phyloP scores from a whole-genome alignment of 306 rosid species.

The Canavalia ensiformis region DNA sequence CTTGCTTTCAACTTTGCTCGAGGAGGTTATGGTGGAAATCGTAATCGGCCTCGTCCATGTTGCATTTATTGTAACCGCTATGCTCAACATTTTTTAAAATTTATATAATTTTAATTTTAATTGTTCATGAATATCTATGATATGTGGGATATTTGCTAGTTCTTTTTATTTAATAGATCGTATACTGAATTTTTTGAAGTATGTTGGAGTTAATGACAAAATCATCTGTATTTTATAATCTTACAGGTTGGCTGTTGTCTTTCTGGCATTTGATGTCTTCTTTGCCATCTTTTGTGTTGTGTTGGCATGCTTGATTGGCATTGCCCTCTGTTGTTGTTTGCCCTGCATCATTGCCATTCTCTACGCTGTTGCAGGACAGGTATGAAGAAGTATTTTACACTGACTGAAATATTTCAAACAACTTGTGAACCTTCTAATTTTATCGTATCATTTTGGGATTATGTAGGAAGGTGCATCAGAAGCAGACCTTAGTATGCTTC shows the following conservation, averaged over 20 bases:
- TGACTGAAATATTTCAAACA: conserved; percentile 24
- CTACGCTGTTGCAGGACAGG: conserved; percentile 97
- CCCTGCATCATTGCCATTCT: conserved; percentile 99
- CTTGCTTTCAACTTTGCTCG: no score
- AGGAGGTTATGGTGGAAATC: no score
- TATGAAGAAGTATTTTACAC: conserved; percentile 50
- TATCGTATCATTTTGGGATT: conserved; percentile 41
- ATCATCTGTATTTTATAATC: conserved; percentile 50
- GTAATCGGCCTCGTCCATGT: no score
- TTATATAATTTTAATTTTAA: not conserved
- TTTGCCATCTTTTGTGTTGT: conserved; percentile 98
- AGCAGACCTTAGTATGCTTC: conserved; percentile 86
- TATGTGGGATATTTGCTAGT: not conserved
- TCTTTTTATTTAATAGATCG: conserved; percentile 22
- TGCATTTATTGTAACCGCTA: no score
- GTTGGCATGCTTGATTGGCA: conserved; percentile 96
- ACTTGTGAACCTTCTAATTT: conserved; percentile 41
- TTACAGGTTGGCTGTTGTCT: conserved; percentile 94
- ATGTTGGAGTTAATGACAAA: conserved; percentile 36
- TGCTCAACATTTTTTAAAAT: not conserved
- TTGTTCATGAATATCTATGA: not conserved
- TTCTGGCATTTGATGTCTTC: conserved; percentile 96
- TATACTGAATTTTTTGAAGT: conserved; percentile 12
- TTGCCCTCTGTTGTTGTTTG: conserved; percentile 98
- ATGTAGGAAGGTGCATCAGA: conserved; percentile 94